These are phyloP conservation scores for Diplodia corticola DNA, from an alignment of 2,329 filamentous ascomycete genomes.

Conservation along the genomic window DNA sequence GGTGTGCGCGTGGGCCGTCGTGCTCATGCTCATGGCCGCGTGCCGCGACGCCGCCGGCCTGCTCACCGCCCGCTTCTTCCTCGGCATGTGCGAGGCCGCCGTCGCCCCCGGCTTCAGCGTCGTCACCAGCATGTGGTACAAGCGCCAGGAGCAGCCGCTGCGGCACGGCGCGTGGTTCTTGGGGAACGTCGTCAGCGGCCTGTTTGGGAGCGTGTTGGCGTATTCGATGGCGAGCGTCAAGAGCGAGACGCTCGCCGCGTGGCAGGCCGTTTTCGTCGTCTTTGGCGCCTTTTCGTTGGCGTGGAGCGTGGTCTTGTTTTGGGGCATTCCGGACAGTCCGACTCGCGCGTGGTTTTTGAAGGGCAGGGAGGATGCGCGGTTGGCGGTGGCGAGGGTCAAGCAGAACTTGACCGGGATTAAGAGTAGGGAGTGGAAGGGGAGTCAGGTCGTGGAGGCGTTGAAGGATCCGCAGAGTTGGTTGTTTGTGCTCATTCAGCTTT, in stretches of 20 bases:
- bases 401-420: constrained; percentile 25
- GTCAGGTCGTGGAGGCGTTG: constrained; percentile 41
- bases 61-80: constrained; percentile 29
- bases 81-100: constrained; percentile 31
- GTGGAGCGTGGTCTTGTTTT: constrained; percentile 30
- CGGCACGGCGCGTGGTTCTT: constrained; percentile 22
- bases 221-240: constrained; percentile 14
- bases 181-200: background rate
- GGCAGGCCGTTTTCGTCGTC: constrained; percentile 23
- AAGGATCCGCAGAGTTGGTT: constrained; percentile 27
- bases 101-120: constrained; percentile 35
- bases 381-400: constrained; percentile 33
- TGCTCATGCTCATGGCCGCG: constrained; percentile 5
- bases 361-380: constrained; percentile 30
- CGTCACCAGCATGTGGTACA: constrained; percentile 30
- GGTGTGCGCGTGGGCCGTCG: constrained; percentile 12
- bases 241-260: background rate
- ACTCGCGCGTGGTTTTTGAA: constrained; percentile 2
- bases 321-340: constrained; percentile 7
- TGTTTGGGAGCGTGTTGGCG: constrained; percentile 17
- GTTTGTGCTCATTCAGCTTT: constrained; percentile 21
- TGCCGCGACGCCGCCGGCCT: constrained; percentile 27
- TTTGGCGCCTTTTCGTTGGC: constrained; percentile 25
- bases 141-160: constrained; percentile 3
- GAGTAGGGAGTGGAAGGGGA: constrained; percentile 37